Percentiles rank a stretch among this genome's conserved stretches.
Evolutionary conservation across 768 basidiomycete genomes (phyloP).

Genomic region (Hygrocybe punicea): DNA sequence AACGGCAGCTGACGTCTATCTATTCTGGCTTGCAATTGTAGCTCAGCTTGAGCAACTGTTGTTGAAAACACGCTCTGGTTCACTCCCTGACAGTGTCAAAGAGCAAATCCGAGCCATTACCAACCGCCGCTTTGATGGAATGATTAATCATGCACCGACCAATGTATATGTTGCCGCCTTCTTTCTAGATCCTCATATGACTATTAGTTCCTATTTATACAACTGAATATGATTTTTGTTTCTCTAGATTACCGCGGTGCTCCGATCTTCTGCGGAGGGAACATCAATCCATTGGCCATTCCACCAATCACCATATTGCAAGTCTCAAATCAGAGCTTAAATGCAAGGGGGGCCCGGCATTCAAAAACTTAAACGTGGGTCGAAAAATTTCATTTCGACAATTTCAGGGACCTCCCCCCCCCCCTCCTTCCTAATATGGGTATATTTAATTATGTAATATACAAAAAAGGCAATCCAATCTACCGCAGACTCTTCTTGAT

Average conservation of each 20-base stretch:
- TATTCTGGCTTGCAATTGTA: no score
- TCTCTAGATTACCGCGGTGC: conserved; percentile 17
- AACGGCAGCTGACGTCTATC: no score
- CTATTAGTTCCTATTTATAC: not conserved
- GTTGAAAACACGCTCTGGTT: no score
- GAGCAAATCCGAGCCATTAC: conserved; percentile 1
- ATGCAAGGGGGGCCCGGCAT: no score
- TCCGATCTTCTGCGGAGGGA: conserved; percentile 24
- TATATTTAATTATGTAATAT: no score
- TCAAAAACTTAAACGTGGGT: no score
- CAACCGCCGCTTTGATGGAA: not conserved
- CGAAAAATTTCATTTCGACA: no score
- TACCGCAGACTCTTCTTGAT: no score
- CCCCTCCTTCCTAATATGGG: no score
- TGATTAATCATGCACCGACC: conserved; percentile 1
- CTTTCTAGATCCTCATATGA: conserved; percentile 5
- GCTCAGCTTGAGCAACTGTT: no score
- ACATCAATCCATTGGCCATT: not conserved
- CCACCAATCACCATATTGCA: not conserved
- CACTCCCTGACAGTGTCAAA: not conserved
- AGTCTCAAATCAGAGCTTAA: not conserved
- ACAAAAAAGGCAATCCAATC: no score
- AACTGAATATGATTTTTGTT: not conserved
- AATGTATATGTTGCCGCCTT: conserved; percentile 1
- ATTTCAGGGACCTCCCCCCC: no score